Evolutionary conservation across 306 rosid species (phyloP), one percentile per base, ranked within the genome.

Genomic region (Sicyos baderoa): DNA sequence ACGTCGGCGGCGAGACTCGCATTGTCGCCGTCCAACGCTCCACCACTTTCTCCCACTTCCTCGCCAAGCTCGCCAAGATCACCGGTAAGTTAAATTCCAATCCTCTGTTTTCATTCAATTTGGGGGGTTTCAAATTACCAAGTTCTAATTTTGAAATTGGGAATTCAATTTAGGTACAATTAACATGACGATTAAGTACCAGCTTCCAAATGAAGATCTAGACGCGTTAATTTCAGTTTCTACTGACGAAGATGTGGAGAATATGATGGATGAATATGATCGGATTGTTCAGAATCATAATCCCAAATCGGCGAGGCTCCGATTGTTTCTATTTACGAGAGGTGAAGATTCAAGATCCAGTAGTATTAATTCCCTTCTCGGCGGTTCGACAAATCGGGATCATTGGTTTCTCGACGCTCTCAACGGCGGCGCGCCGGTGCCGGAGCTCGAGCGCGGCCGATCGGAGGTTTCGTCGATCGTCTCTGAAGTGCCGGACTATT

Each of bases 261-360:
- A 94, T 84, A 94, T 94, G 99, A 85, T 94, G 75, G 99, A 94
- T 21, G 99, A 94, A 77, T 90, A 84, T 75, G 99, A 90, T 74
- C 88, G 99, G 58, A 18, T 86, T 3, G 63, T 84, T 74, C 91
- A 71, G 72, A 94, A 81, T 60, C 95, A 86, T 9, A 88, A 85
- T 84, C 83, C 95, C 0, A 82, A 87, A 17, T 78, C 85, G 23
- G 88, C 87, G 18, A 85, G 99, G 21, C 90, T 94, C 49, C 87
- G 99, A 2, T 82, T 94, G 58, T 94, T 94, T 72, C 85, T 94
- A 8, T 94, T 90, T 70, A 71, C 76, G 0, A 84, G 78, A 58
- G 84, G 58, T 9, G 94, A 79, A 18, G 83, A 74, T 25, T 84
- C 97, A 0, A 72, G 87, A 52, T 9, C 90, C 77, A 80, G 74